Evolutionary conservation across 73 alveolate species (phyloP), one percentile per base, ranked within the genome.

Genomic region (Breviolum minutum): DNA sequence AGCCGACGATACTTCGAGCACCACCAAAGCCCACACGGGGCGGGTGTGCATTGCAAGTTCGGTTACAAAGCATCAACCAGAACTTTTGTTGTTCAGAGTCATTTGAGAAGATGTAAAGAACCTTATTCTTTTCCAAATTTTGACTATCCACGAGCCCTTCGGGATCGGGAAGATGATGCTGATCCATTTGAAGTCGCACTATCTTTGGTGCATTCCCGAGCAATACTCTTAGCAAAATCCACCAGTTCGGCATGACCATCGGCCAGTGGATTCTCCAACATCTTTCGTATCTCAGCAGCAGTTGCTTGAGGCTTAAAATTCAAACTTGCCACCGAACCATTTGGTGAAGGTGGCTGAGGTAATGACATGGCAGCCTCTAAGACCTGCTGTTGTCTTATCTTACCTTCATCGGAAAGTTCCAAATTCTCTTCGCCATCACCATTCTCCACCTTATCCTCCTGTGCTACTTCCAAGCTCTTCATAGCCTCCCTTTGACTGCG

Each of bases 161-260:
- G 10, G 24, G 63, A n/a, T 16, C 62, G 85, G 11, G 85, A 76
- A 8, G 85, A 76, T 54, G 26, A 10, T 17, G 81, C 63, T 76
- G 85, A 76, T 10, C 63, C 62, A n/a, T 24, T 61, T n/a, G 63
- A n/a, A 54, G 30, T 27, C 1, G 85, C 85, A 76, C 85, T 76
- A 27, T 76, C 85, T 48, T 32, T 30, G 95, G 86, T 88, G 86
- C 95, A 88, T 88, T 88, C 86, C 61, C 95, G 61, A 63, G 96
- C 96, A 19, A 90, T 71, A 61, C 73, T 48, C 63, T 81, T 81
- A 7, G 96, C 96, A 60, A 90, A 90, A 63, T 90, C 96, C 20
- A 90, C 96, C 88, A 90, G 27, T 20, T 90, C 96, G 8, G 95
- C 95, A 32, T 88, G 95, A 17, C 86, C 89, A 11, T 90, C 96